Percentiles rank a stretch among this genome's conserved stretches.
phyloP scores from a whole-genome alignment of 257 asterid genomes.

The Pogostemon cablin region DNA sequence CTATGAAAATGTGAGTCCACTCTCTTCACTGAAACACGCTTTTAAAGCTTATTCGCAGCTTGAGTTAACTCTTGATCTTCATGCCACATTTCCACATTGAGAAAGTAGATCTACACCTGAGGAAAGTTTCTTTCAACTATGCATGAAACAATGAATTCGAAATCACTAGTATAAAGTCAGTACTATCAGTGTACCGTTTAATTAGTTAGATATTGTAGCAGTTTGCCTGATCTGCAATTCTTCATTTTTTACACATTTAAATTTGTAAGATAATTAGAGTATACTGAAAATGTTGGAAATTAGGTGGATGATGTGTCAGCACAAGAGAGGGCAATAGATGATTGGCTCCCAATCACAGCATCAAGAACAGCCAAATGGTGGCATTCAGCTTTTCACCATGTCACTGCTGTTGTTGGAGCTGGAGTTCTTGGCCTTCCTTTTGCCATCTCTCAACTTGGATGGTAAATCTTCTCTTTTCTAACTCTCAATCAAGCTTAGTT shows the following conservation, averaged over 20 bases:
- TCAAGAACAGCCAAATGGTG: slow-evolving; percentile 58
- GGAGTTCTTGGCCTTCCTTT: slow-evolving; percentile 56
- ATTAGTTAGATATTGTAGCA: too few species aligned
- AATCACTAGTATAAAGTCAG: too few species aligned
- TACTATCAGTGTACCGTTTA: too few species aligned
- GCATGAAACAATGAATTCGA: too few species aligned
- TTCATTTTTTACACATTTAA: not conserved
- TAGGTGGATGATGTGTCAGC: slow-evolving; percentile 38
- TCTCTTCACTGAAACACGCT: not conserved
- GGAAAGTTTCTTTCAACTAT: too few species aligned
- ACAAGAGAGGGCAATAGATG: slow-evolving; percentile 41
- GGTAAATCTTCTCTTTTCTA: slow-evolving; percentile 33
- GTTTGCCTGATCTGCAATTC: not conserved
- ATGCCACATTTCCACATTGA: too few species aligned
- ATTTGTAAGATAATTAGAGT: too few species aligned
- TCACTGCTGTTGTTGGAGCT: slow-evolving; percentile 59
- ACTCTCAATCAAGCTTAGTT: too few species aligned
- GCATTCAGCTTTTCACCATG: slow-evolving; percentile 56
- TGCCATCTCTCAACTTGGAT: slow-evolving; percentile 54
- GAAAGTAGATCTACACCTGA: too few species aligned
- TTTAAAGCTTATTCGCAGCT: too few species aligned
- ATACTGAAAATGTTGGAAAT: too few species aligned
- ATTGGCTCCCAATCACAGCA: slow-evolving; percentile 56
- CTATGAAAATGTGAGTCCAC: slow-evolving; percentile 25
- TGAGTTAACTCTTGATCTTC: too few species aligned